These are phyloP conservation scores for Corinectria fuckeliana DNA, from an alignment of 2,329 filamentous ascomycete species.

Conservation along the genomic window DNA sequence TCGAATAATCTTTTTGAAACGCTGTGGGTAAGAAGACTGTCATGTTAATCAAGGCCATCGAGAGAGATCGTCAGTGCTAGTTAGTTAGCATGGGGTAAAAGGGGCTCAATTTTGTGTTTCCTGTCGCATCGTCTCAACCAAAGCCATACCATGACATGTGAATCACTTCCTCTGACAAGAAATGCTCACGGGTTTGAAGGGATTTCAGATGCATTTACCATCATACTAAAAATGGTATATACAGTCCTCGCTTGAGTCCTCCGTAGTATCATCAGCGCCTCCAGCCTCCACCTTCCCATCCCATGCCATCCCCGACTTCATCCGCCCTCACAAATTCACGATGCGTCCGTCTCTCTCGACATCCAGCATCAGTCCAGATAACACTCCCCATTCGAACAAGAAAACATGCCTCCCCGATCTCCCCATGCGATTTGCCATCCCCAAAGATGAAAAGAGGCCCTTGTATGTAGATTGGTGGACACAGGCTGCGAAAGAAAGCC, in stretches of 20 bases:
- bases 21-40: neutral
- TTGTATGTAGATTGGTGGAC: slow-evolving; percentile 1
- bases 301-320: neutral
- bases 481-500: neutral
- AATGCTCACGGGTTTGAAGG: slow-evolving; percentile 7
- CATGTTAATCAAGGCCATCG: slow-evolving; percentile 10
- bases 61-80: slow-evolving; percentile 3
- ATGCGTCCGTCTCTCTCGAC: slow-evolving; percentile 11
- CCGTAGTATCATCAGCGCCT: neutral
- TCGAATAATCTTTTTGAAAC: slow-evolving; percentile 14
- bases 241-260: slow-evolving; percentile 20
- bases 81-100: slow-evolving; percentile 10
- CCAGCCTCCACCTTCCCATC: neutral
- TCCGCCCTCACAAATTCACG: neutral
- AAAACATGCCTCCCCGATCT: slow-evolving; percentile 7
- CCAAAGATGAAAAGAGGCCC: neutral
- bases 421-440: slow-evolving; percentile 10
- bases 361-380: slow-evolving; percentile 7
- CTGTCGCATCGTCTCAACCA: neutral
- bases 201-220: slow-evolving; percentile 27
- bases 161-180: neutral
- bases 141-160: neutral
- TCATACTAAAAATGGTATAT: slow-evolving; percentile 29
- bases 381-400: slow-evolving; percentile 10
- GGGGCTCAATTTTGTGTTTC: neutral